Evolutionary conservation across 345 rosid genomes (phyloP), one percentile per base, ranked within the genome.

Genomic region (Populus ilicifolia): DNA sequence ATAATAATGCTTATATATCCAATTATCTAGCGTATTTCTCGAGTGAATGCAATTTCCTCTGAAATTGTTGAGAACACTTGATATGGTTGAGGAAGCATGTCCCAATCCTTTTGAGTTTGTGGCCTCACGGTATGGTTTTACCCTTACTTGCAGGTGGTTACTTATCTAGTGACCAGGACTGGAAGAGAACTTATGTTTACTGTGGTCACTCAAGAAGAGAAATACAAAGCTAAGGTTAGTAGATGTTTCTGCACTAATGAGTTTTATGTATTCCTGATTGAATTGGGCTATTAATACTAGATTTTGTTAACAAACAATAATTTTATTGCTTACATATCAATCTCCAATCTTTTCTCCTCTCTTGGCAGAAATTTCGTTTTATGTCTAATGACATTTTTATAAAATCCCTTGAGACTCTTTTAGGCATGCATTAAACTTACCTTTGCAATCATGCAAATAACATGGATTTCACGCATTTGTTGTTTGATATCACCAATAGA

Each of bases 151-250:
- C 85, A 91, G 97, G 93, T 94, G 85, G 92, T 91, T 68, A 91
- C 86, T 5, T 94, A 93, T 80, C 98, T 94, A 74, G 91, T 93
- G 70, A 89, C 94, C 36, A 90, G 91, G 87, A 98, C 98, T 44
- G 96, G 95, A 83, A 90, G 98, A 80, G 98, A 94, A 84, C 95
- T 93, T 69, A 83, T 93, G 67, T 94, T 94, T 83, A 94, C 98
- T 6, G 94, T 94, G 72, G 97, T 93, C 74, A 90, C 98, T 7
- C 90, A 87, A 82, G 98, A 94, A 43, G 98, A 94, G 89, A 94
- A 94, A 84, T 94, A 93, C 85, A 93, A 93, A 86, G 98, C 97
- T 77, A 92, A 94, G 90, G 97, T 90, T 65, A 46, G 85, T 77
- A 75, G 3, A 61, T 38, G 43, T 54, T 73, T 77, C 46, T 75